These are phyloP conservation scores for Pestalotiopsis sp. DNA, from an alignment of 2,329 filamentous ascomycete species.

Conservation along the genomic window DNA sequence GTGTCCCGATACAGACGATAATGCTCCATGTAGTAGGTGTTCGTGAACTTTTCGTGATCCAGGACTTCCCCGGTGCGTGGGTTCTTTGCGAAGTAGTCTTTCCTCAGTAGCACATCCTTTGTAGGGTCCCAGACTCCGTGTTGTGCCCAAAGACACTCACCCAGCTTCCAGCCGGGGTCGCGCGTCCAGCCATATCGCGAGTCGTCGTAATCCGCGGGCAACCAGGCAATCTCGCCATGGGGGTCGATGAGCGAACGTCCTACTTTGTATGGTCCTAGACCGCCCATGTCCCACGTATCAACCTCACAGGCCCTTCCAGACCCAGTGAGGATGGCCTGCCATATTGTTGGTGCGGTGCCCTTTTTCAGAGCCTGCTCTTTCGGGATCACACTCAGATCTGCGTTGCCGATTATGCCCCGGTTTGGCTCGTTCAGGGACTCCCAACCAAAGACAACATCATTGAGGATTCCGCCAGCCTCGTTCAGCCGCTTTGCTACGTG, in stretches of 20 bases:
- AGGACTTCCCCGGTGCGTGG: slow-evolving; percentile 72
- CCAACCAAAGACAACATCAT: slow-evolving; percentile 89
- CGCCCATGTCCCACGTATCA: slow-evolving; percentile 90
- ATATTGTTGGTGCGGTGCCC: slow-evolving; percentile 88
- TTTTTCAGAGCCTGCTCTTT: slow-evolving; percentile 89
- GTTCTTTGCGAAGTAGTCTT: slow-evolving; percentile 84
- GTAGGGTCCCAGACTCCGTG: slow-evolving; percentile 91
- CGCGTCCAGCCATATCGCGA: slow-evolving; percentile 87
- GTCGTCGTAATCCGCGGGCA: slow-evolving; percentile 81
- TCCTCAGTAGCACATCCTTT: slow-evolving; percentile 74
- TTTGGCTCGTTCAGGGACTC: slow-evolving; percentile 97
- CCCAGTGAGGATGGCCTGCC: slow-evolving; percentile 91
- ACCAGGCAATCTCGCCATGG: slow-evolving; percentile 80
- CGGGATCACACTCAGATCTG: slow-evolving; percentile 79
- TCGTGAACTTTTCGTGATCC: slow-evolving; percentile 84
- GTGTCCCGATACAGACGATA: slow-evolving; percentile 75
- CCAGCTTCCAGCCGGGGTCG: slow-evolving; percentile 84
- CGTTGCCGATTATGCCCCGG: slow-evolving; percentile 79
- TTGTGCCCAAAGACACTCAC: slow-evolving; percentile 96
- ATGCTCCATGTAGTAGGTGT: slow-evolving; percentile 86
- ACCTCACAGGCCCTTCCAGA: slow-evolving; percentile 88
- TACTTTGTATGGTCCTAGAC: slow-evolving; percentile 87
- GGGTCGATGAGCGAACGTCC: slow-evolving; percentile 84
- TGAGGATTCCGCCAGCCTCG: slow-evolving; percentile 84
- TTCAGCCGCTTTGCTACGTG: slow-evolving; percentile 83